Percentiles rank a stretch among this genome's conserved stretches.
Evolutionary conservation across 257 asterid genomes (phyloP).

Genomic region (Agastache rugosa): DNA sequence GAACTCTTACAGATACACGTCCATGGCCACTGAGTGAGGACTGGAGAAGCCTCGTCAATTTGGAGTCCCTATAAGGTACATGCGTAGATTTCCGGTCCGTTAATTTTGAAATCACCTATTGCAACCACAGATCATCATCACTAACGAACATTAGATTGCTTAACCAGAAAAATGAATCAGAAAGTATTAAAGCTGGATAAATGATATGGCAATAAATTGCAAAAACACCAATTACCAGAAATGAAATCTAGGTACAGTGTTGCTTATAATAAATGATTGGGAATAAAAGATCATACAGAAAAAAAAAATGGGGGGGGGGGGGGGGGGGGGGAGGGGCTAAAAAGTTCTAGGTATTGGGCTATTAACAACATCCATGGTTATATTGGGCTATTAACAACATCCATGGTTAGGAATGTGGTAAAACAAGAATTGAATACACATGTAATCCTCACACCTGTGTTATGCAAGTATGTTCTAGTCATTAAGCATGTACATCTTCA

Average conservation of each 20-base stretch:
- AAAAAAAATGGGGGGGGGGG: too few species aligned
- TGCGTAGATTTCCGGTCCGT: slow-evolving; percentile 92
- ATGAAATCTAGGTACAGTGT: slow-evolving; percentile 19
- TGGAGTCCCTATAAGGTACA: slow-evolving; percentile 94
- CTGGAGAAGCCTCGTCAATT: slow-evolving; percentile 98
- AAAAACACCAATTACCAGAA: slow-evolving; percentile 17
- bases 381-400: slow-evolving; percentile 27
- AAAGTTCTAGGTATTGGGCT: slow-evolving; percentile 14
- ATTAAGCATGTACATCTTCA: slow-evolving; percentile 17
- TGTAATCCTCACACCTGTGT: neutral
- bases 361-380: slow-evolving; percentile 16
- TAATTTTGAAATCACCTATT: slow-evolving; percentile 92
- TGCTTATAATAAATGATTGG: slow-evolving; percentile 8
- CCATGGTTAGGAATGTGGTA: neutral
- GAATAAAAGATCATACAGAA: slow-evolving; percentile 15
- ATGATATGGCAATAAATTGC: slow-evolving; percentile 1
- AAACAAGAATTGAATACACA: neutral
- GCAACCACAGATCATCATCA: slow-evolving; percentile 40
- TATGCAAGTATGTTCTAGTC: neutral
- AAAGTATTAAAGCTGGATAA: slow-evolving; percentile 27
- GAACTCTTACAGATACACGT: slow-evolving; percentile 88
- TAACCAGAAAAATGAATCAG: slow-evolving; percentile 20
- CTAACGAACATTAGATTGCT: slow-evolving; percentile 28
- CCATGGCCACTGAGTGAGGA: slow-evolving; percentile 98
- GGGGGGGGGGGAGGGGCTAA: too few species aligned